Evolutionary conservation across 192 early-diverging fungal species (phyloP).

Genomic region (Dimargaris cristalligena): DNA sequence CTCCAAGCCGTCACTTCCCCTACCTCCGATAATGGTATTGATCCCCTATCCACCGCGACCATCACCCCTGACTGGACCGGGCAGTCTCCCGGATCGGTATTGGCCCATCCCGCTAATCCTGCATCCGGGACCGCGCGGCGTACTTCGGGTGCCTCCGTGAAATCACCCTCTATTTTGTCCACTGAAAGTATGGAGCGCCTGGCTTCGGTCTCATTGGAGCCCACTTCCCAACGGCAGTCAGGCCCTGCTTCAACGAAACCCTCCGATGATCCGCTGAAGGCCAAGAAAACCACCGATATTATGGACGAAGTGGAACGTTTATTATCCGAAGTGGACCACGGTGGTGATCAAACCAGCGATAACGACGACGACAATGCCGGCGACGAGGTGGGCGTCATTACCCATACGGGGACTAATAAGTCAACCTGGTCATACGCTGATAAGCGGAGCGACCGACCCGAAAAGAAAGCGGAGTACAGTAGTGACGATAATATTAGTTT

Average conservation of each 20-base stretch:
- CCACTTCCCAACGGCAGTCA: not conserved
- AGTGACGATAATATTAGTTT: not conserved
- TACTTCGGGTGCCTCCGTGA: not conserved
- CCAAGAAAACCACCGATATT: not conserved
- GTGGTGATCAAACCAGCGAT: not conserved
- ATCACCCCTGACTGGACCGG: no score
- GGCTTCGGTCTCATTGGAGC: not conserved
- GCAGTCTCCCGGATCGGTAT: no score
- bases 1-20: not conserved
- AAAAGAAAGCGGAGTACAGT: no score
- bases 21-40: not conserved
- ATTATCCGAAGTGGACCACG: not conserved
- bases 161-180: not conserved
- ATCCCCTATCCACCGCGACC: not conserved
- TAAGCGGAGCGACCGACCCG: no score
- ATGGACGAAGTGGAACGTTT: constrained; percentile 10
- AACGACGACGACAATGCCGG: not conserved
- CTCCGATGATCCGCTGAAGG: not conserved
- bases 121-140: not conserved
- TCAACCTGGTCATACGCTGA: no score
- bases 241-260: not conserved
- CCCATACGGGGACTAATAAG: no score
- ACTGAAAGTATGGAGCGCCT: not conserved
- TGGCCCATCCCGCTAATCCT: no score
- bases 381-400: not conserved